Evolutionary conservation across 176 grass and related monocot species (phyloP).

Genomic region (Carex parvula): DNA sequence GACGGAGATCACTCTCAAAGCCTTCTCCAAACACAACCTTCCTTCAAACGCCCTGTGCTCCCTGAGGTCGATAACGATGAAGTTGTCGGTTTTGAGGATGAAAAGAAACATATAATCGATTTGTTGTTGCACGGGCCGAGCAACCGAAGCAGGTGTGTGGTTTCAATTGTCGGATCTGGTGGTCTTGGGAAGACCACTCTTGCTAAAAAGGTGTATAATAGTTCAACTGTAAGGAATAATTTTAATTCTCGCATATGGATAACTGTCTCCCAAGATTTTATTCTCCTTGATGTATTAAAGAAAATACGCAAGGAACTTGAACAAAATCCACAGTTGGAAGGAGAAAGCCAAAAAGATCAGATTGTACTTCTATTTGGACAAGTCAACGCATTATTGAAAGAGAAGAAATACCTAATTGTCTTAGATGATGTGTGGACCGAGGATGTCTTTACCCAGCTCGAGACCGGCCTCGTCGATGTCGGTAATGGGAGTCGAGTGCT

Average conservation of each 20-base stretch:
- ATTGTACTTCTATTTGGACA: neutral
- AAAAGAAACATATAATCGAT: neutral
- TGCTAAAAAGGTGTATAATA: neutral
- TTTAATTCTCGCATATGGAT: slow-evolving; percentile 4
- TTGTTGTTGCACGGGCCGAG: neutral
- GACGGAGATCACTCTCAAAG: no score
- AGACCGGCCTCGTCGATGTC: neutral
- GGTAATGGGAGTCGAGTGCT: slow-evolving; percentile 6
- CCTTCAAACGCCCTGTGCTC: neutral
- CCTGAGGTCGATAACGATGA: neutral
- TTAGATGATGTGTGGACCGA: slow-evolving; percentile 22
- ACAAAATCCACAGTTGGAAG: no score
- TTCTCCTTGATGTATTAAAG: neutral
- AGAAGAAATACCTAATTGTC: slow-evolving; percentile 16
- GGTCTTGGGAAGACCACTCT: slow-evolving; percentile 28
- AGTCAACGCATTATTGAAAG: neutral
- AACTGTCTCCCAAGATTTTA: neutral
- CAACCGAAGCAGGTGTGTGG: neutral
- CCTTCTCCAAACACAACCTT: neutral
- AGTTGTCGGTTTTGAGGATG: slow-evolving; percentile 8
- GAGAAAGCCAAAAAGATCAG: neutral
- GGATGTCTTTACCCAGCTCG: neutral
- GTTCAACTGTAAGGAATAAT: neutral
- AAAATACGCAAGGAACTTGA: neutral
- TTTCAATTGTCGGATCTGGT: slow-evolving; percentile 18